Evolutionary conservation across 2,329 filamentous ascomycete species (phyloP), one percentile per base, ranked within the genome.

Genomic region (Pseudocercospora fuligena): DNA sequence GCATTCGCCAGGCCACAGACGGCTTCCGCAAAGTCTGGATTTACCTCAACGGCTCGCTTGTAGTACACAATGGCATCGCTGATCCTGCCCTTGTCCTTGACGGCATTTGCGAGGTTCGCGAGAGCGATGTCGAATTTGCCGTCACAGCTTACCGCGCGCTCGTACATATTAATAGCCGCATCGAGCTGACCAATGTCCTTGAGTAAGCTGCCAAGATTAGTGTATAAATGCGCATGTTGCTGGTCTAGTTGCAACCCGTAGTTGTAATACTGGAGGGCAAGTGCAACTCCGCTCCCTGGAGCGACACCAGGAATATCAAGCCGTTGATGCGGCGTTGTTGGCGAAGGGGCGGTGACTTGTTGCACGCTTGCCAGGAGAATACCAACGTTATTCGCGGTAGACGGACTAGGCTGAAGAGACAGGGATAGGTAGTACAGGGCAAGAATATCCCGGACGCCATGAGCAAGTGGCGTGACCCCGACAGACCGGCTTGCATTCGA

Each of bases 381-480:
- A 2, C 95, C 95, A 12, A 99, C 94, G 77, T 99, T 99, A 77
- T 99, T 99, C 0, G 95, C 95, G 0, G 95, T 99, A 0, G 95
- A 99, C 1, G 95, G 95, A 74, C 95, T 98, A 57, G 95, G 94
- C 70, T 97, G 95, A 2, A 99, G 85, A 0, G 95, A 97, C 2
- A 99, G 82, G 0, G 95, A 99, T 2, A 99, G 84, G 75, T 99
- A 99, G 78, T 99, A 99, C 12, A 99, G 86, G 1, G 94, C 92
- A 40, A 99, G 81, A 43, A 99, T 98, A 75, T 99, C 95, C 49
- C 93, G 89, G 25, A 98, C 93, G 1, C 93, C 91, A 53, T 90
- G 89, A 2, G 89, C 86, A 21, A 78, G 70, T n/a, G 76, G 76
- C 29, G 69, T 72, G 21, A 78, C 69, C 19, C 75, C 74, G 40